phyloP scores from a whole-genome alignment of 257 asterid genomes.

The Nicotiana knightiana region DNA sequence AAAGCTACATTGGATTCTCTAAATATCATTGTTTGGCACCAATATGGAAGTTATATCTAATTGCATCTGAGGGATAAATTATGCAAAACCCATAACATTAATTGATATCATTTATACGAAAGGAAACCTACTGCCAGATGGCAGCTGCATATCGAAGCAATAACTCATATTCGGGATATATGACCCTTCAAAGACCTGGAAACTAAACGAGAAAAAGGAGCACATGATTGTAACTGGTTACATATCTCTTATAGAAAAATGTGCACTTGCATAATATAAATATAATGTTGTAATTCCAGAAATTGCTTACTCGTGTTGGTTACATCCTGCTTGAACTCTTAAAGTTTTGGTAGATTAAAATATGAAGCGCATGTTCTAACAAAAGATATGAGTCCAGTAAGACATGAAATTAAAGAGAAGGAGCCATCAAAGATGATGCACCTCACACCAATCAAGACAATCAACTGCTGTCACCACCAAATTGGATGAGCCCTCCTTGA shows the following conservation, averaged over 20 bases:
- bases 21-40: neutral
- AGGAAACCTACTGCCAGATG: neutral
- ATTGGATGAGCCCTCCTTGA: slow-evolving; percentile 29
- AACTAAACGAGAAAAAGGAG: neutral
- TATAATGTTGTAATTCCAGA: neutral
- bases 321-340: neutral
- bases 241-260: neutral
- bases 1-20: neutral
- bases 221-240: neutral
- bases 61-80: neutral
- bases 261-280: neutral
- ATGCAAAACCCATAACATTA: neutral
- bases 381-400: neutral
- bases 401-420: neutral
- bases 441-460: slow-evolving; percentile 69
- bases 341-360: neutral
- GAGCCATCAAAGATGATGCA: slow-evolving; percentile 8
- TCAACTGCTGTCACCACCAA: slow-evolving; percentile 48
- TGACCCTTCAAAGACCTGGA: neutral
- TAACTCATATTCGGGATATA: neutral
- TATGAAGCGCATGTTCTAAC: neutral
- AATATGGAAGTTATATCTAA: neutral
- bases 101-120: neutral
- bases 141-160: neutral
- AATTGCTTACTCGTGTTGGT: neutral